These are phyloP conservation scores for Stachybotrys chartarum DNA, from an alignment of 2,329 filamentous ascomycete genomes.

Conservation along the genomic window DNA sequence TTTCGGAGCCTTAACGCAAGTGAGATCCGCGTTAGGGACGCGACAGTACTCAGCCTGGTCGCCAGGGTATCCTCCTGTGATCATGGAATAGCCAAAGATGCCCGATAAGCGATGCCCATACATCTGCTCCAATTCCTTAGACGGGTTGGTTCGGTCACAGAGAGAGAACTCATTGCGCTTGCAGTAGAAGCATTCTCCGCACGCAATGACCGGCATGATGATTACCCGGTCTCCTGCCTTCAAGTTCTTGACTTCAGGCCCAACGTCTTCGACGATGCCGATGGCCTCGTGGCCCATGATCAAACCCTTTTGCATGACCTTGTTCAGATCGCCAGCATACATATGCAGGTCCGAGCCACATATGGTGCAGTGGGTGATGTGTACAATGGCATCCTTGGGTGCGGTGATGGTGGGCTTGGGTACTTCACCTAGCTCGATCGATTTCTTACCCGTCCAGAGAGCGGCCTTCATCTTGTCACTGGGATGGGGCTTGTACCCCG, in stretches of 20 bases:
- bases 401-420: not conserved
- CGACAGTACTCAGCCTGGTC: not conserved
- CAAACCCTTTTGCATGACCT: not conserved
- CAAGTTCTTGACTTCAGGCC: not conserved
- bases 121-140: not conserved
- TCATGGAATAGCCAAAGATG: not conserved
- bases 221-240: not conserved
- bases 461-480: not conserved
- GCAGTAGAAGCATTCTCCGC: conserved; percentile 1
- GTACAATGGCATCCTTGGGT: not conserved
- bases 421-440: not conserved
- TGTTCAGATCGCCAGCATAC: not conserved
- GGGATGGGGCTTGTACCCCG: not conserved
- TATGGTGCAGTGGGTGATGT: not conserved
- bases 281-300: conserved; percentile 1
- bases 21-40: not conserved
- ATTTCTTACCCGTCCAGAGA: not conserved
- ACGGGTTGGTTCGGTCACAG: not conserved
- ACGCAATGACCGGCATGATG: conserved; percentile 1
- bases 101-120: not conserved
- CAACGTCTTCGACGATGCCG: conserved; percentile 1
- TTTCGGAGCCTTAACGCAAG: not conserved
- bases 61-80: not conserved
- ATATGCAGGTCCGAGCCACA: not conserved
- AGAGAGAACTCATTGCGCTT: not conserved